Evolutionary conservation across 108 stramenopile species (phyloP), one percentile per base, ranked within the genome.

Genomic region (Pseudonitzschia multiseries): DNA sequence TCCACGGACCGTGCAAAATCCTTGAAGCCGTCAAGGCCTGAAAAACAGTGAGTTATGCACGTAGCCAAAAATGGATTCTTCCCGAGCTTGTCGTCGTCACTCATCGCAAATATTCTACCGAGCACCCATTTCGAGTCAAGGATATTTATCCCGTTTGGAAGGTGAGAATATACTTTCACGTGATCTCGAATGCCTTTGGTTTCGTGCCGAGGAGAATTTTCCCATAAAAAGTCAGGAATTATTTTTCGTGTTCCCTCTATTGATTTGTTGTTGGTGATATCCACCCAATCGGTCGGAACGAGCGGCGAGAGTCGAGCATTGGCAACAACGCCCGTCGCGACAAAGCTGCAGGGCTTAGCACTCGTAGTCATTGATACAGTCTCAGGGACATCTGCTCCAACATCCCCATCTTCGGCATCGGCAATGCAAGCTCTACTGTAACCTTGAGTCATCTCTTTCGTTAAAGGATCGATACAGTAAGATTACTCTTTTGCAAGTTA

Each of bases 91-190:
- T 68, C 12, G 24, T 9, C 20, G 22, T 77, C 51, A 18, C 20
- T 48, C 15, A 57, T 59, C 43, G 46, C n/a, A 70, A 93, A 76
- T 33, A 93, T 51, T 48, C 88, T 74, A 20, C 86, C 88, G 56
- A 93, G 57, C 18, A 81, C 88, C 93, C 93, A 93, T 56, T 93
- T 93, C 74, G 83, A 81, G 75, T 93, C 93, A 42, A 93, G 51
- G 18, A 91, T 76, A 24, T 63, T 29, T 21, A 73, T 80, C n/a
- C 93, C 93, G 67, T 91, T 88, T 14, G 93, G 93, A 17, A 94
- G 61, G 70, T 94, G 93, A 8, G 88, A 89, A 57, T 93, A 93
- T 4, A 80, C 81, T 15, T 46, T 41, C 0, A 80, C 83, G 33
- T 56, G 8, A 65, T 93, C 88, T 8, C 89, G 81, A 50, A 79